A percentile compares a stretch with the other conserved stretches of the same genome.
Conservation (phyloP, 495 filamentous ascomycete species). For the Hypoxylon trugodes region DNA sequence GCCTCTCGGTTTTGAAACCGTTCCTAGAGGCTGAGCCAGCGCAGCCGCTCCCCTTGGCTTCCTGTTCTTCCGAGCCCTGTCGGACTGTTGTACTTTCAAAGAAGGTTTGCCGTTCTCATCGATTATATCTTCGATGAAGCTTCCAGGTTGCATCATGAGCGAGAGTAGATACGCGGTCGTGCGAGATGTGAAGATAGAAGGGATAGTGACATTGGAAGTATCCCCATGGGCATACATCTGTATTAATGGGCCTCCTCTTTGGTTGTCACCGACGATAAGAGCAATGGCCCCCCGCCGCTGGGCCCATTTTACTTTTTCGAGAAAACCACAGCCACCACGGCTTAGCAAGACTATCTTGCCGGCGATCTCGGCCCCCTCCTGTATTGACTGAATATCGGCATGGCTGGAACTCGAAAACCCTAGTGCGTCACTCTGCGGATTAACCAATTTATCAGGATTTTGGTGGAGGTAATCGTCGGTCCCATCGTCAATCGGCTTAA, state of each 20-base stretch:
- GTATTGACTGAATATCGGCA: conserved; percentile 93
- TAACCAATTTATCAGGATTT: conserved; percentile 55
- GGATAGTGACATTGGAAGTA: conserved; percentile 93
- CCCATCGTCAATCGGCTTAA: conserved; percentile 69
- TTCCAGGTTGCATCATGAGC: conserved; percentile 80
- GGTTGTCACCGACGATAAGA: conserved; percentile 93
- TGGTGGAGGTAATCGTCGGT: conserved; percentile 93
- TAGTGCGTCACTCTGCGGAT: conserved; percentile 40
- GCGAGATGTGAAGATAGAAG: conserved; percentile 91
- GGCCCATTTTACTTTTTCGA: conserved; percentile 97
- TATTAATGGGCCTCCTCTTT: conserved; percentile 82
- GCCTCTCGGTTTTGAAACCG: conserved; percentile 27
- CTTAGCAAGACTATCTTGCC: conserved; percentile 92
- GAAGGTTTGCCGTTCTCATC: conserved; percentile 61
- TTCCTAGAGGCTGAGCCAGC: conserved; percentile 31
- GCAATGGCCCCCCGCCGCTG: conserved; percentile 88
- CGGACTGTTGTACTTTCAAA: conserved; percentile 58
- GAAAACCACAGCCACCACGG: conserved; percentile 92
- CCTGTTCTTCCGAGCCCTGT: conserved; percentile 52
- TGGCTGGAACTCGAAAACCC: conserved; percentile 63
- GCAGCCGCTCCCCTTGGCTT: conserved; percentile 44
- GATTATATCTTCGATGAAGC: conserved; percentile 61
- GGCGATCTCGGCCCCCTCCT: conserved; percentile 92
- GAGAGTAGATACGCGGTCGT: conserved; percentile 95
- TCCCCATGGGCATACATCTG: conserved; percentile 98